Conservation (phyloP, 2,329 filamentous ascomycete species). For the Celoporthe dispersa region DNA sequence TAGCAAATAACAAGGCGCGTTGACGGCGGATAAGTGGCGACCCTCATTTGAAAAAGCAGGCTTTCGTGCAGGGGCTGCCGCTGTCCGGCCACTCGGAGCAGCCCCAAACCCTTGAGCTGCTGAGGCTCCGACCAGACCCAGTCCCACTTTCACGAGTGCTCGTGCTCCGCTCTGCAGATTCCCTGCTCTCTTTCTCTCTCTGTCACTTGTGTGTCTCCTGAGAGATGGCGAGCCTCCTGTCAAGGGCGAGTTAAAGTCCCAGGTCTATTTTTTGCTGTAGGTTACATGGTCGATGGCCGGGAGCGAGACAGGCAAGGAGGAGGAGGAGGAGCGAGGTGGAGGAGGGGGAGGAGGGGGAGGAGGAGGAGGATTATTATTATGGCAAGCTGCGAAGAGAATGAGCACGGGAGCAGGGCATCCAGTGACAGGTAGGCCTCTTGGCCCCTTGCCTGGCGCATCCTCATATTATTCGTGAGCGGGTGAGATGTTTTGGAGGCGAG, state of each 20-base stretch:
- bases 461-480: neutral
- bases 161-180: constrained; percentile 1
- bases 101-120: constrained; percentile 19
- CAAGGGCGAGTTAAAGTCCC: constrained; percentile 21
- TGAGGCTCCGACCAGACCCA: constrained; percentile 23
- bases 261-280: neutral
- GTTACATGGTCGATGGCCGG: constrained; percentile 2
- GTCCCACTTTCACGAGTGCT: constrained; percentile 22
- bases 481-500: neutral
- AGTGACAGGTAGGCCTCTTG: neutral
- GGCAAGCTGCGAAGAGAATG: neutral
- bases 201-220: neutral
- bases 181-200: neutral
- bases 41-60: constrained; percentile 25
- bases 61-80: constrained; percentile 23
- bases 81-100: constrained; percentile 26
- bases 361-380: neutral
- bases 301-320: neutral
- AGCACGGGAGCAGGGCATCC: neutral
- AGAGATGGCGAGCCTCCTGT: constrained; percentile 5
- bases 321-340: neutral
- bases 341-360: no score
- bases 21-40: constrained; percentile 23
- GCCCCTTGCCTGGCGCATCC: neutral
- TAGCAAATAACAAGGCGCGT: constrained; percentile 23